Conservation (phyloP, 1,284 basidiomycete genomes). For the Austroboletus rostrupii region DNA sequence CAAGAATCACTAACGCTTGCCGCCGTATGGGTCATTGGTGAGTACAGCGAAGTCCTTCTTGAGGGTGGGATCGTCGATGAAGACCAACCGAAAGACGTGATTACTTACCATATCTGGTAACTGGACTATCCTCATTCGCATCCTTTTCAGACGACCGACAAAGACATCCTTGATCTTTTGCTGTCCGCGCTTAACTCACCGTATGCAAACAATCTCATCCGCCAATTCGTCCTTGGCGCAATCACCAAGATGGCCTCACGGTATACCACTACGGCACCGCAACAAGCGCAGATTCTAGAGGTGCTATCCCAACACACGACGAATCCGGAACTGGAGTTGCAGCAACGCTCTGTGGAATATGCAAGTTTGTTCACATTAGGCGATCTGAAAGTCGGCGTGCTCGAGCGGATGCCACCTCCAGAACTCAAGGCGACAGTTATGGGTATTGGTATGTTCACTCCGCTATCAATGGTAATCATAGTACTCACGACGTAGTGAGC, state of each 20-base stretch:
- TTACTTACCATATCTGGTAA: conserved; percentile 13
- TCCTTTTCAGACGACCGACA: conserved; percentile 62
- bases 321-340: conserved; percentile 90
- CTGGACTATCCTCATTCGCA: conserved; percentile 2
- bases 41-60: conserved; percentile 90
- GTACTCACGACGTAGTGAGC: conserved; percentile 53
- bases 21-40: conserved; percentile 94
- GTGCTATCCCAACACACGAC: conserved; percentile 77
- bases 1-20: conserved; percentile 94
- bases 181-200: conserved; percentile 90
- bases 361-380: conserved; percentile 75
- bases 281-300: conserved; percentile 76
- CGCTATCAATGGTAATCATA: neutral
- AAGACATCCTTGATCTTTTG: conserved; percentile 83
- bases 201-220: conserved; percentile 87
- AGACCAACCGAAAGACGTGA: conserved; percentile 70
- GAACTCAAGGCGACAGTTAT: conserved; percentile 93
- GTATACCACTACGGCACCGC: conserved; percentile 54
- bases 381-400: conserved; percentile 82
- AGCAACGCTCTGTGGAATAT: conserved; percentile 95
- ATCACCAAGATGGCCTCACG: conserved; percentile 90
- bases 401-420: conserved; percentile 98
- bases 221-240: conserved; percentile 90
- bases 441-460: conserved; percentile 62
- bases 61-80: conserved; percentile 89